phyloP scores from a whole-genome alignment of 2,329 filamentous ascomycete genomes.

The Passalora sequoiae region DNA sequence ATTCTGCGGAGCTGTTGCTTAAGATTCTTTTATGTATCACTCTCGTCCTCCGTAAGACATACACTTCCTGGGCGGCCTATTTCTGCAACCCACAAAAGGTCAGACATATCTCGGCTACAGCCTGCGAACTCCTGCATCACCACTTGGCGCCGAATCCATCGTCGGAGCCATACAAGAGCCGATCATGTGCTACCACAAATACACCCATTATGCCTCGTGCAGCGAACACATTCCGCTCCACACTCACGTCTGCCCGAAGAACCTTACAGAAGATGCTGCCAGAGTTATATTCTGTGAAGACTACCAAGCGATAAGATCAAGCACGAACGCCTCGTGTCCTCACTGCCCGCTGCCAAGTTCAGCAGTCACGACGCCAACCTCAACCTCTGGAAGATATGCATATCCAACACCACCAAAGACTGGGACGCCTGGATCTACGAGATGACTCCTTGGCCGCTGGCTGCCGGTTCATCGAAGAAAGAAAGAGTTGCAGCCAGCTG shows the following conservation, averaged over 20 bases:
- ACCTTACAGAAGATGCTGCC: conserved; percentile 25
- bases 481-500: conserved; percentile 2
- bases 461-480: background rate
- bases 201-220: conserved; percentile 31
- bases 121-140: conserved; percentile 1
- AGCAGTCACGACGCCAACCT: conserved; percentile 11
- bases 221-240: conserved; percentile 28
- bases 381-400: conserved; percentile 6
- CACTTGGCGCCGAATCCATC: background rate
- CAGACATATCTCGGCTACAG: background rate
- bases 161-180: background rate
- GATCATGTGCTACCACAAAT: conserved; percentile 32
- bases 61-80: background rate
- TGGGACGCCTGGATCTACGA: conserved; percentile 16
- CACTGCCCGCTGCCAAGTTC: conserved; percentile 18
- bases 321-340: conserved; percentile 17
- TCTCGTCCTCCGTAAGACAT: background rate
- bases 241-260: conserved; percentile 31
- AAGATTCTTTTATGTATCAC: background rate
- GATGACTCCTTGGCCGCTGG: conserved; percentile 9
- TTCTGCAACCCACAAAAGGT: no score
- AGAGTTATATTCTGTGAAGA: conserved; percentile 33
- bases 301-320: conserved; percentile 24
- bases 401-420: conserved; percentile 24
- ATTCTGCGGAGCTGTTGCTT: background rate